Base-by-base conservation (phyloP, 805 yeast genomes). In the Candida coleopterorum region DNA sequence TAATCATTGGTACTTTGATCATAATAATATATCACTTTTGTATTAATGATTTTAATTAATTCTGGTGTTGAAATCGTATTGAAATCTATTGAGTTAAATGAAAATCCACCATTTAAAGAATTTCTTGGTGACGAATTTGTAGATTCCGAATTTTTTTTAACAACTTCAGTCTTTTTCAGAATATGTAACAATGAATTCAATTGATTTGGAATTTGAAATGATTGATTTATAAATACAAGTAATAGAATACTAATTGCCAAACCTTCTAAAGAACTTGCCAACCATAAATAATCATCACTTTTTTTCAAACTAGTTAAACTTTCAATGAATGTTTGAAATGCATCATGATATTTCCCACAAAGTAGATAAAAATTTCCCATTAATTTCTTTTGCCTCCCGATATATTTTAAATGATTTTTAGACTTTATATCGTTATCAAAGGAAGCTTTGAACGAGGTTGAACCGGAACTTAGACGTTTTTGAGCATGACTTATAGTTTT, bases 221-320 rank as follows among this genome's bases (percentile, higher is more conserved):
- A 72, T 2, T 69, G 61, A 18, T 72, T 77, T 11, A 81, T 55
- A 47, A 68, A 78, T 9, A 81, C 69, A 33, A 85, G 62, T 37
- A 88, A 56, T 4, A 82, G 55, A 27, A 82, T 55, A 41, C 85
- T 75, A 1, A 85, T 77, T 0, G 82, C 83, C 9, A 88, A 62
- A 0, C 89, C 86, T 47, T 88, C 96, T n/a, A 90, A 54, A 0
- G 96, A 78, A 20, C 90, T 81, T 0, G 82, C 97, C 10, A 86
- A 68, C 97, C 97, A 93, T 7, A 93, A 62, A 48, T 75, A 74
- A 54, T 93, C 98, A 34, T 77, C 77, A 2, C 80, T 67, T 9
- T 74, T 67, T 41, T 76, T 77, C 37, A 87, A 59, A 17, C 72
- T 60, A 2, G 64, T 49, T 1, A 82, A 69, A 0, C 96, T 80